Conservation (phyloP, 352 stramenopile species). For the Thalassiosira sp. region DNA sequence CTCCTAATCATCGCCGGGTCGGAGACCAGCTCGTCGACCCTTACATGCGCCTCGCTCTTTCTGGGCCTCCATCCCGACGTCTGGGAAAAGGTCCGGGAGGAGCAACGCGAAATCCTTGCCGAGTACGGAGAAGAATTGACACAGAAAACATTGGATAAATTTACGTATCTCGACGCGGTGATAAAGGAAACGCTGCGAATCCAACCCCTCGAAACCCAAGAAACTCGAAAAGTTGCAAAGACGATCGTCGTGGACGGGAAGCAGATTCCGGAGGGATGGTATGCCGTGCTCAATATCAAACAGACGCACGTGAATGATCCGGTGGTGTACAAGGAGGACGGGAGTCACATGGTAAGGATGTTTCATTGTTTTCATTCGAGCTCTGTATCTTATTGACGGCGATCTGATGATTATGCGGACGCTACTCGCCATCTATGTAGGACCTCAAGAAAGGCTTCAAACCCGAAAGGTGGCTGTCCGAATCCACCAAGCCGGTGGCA, state of each 20-base stretch:
- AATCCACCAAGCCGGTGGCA: slow-evolving; percentile 31
- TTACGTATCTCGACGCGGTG: slow-evolving; percentile 58
- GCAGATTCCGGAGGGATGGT: slow-evolving; percentile 58
- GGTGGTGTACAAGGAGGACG: slow-evolving; percentile 13
- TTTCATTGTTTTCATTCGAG: no score
- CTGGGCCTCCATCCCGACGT: slow-evolving; percentile 53
- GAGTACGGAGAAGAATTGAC: slow-evolving; percentile 19
- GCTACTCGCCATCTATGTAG: no score
- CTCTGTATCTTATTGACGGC: no score
- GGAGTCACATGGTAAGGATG: slow-evolving; percentile 53
- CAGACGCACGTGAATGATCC: slow-evolving; percentile 59
- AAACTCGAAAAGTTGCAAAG: slow-evolving; percentile 25
- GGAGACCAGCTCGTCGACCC: slow-evolving; percentile 52
- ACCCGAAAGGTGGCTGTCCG: slow-evolving; percentile 56
- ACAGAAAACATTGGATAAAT: slow-evolving; percentile 34
- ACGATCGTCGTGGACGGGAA: slow-evolving; percentile 62
- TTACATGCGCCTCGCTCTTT: slow-evolving; percentile 48
- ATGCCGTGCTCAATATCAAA: slow-evolving; percentile 42
- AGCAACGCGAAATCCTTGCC: slow-evolving; percentile 42
- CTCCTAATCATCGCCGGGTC: slow-evolving; percentile 61
- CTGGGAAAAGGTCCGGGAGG: slow-evolving; percentile 51
- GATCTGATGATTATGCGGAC: no score
- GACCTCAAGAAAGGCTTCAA: slow-evolving; percentile 52
- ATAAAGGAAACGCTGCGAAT: slow-evolving; percentile 62
- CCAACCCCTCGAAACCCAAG: slow-evolving; percentile 30